A percentile compares a stretch with the other conserved stretches of the same genome.
Evolutionary conservation across 257 asterid species (phyloP).

Genomic region (Coffea eugenioides): DNA sequence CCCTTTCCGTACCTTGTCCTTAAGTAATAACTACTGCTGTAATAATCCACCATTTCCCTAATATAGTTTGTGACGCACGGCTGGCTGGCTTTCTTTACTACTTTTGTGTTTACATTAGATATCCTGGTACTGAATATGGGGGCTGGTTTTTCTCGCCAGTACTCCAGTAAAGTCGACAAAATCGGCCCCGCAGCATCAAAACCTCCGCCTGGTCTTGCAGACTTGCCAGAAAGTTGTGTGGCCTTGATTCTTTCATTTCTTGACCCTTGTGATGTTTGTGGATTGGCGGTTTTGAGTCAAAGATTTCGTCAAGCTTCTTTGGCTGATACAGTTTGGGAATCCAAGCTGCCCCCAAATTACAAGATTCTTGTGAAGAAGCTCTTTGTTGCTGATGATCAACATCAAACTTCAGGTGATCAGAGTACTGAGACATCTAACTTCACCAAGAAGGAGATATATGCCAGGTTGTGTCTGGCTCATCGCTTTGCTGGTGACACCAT

Average conservation of each 20-base stretch:
- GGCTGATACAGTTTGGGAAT: constrained; percentile 48
- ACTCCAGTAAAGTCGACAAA: background rate
- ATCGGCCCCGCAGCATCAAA: background rate
- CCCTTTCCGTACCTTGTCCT: no score
- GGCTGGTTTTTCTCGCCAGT: constrained; percentile 30
- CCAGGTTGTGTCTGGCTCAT: constrained; percentile 32
- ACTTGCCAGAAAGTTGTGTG: constrained; percentile 56
- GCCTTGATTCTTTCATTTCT: constrained; percentile 43
- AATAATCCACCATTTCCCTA: no score
- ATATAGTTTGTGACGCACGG: background rate
- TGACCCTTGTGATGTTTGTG: constrained; percentile 37
- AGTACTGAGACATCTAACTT: background rate
- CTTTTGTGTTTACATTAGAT: no score
- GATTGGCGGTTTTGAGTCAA: constrained; percentile 32
- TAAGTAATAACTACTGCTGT: no score
- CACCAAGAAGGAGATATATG: constrained; percentile 41
- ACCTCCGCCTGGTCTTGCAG: constrained; percentile 27
- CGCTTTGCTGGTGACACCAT: constrained; percentile 35
- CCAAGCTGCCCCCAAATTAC: constrained; percentile 48
- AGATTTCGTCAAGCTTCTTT: constrained; percentile 43
- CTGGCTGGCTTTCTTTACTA: background rate
- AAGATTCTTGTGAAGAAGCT: constrained; percentile 33
- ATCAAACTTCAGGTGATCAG: background rate
- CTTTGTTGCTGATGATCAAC: background rate
- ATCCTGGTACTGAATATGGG: constrained; percentile 28